Conservation (phyloP, 805 yeast genomes). For the Candida bentonensis region DNA sequence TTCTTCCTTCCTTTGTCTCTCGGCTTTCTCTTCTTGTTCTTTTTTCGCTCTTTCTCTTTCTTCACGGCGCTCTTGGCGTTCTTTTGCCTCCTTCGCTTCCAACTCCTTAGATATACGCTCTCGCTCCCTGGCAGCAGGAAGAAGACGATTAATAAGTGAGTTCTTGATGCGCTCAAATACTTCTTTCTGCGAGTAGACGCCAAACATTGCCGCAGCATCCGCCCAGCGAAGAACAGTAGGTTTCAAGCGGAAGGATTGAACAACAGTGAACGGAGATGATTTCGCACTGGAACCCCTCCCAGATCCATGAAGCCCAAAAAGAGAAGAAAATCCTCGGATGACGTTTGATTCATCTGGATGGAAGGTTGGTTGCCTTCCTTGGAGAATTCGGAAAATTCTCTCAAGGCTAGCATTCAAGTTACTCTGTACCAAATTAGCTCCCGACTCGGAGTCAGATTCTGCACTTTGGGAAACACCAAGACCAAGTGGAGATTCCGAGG, state of each 20-base stretch:
- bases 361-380: too few species aligned
- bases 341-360: too few species aligned
- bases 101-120: neutral
- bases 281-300: neutral
- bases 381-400: too few species aligned
- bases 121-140: constrained; percentile 10
- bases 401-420: too few species aligned
- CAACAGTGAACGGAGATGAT: constrained; percentile 7
- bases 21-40: constrained; percentile 19
- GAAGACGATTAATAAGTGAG: constrained; percentile 13
- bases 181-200: constrained; percentile 27
- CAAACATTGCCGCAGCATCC: constrained; percentile 39
- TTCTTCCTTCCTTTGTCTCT: constrained; percentile 16
- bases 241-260: constrained; percentile 10
- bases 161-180: constrained; percentile 16
- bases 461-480: too few species aligned
- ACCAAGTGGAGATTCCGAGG: neutral
- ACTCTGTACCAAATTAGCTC: too few species aligned
- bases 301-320: too few species aligned
- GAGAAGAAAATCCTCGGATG: too few species aligned
- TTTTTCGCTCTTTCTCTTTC: constrained; percentile 12
- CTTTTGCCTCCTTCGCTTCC: constrained; percentile 9
- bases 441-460: too few species aligned
- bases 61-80: constrained; percentile 7
- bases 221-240: constrained; percentile 60